Evolutionary conservation across 208 protist species (phyloP).

Genomic region (Trichomonas tenax): DNA sequence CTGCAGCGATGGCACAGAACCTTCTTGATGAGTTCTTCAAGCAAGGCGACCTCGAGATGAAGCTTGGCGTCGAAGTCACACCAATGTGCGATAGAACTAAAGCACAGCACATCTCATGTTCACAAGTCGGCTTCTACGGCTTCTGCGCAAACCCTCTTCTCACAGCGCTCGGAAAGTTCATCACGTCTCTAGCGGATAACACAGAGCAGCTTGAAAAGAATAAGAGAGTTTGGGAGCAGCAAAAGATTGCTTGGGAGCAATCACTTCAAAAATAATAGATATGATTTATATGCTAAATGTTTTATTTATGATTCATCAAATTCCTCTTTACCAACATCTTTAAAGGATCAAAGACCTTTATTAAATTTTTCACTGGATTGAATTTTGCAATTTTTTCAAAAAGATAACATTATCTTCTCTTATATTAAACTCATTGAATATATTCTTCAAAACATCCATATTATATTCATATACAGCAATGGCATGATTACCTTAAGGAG

Average conservation of each 20-base stretch:
- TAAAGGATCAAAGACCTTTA: too few relatives aligned
- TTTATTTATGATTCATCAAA: too few relatives aligned
- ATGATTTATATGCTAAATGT: neutral
- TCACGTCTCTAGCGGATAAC: neutral
- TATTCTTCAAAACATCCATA: too few relatives aligned
- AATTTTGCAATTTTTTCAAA: too few relatives aligned
- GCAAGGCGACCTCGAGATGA: neutral
- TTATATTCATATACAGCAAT: too few relatives aligned
- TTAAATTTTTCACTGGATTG: too few relatives aligned
- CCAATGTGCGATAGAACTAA: conserved; percentile 8
- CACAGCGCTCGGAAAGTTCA: neutral
- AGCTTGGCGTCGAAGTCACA: neutral
- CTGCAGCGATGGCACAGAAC: neutral
- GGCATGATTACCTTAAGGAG: too few relatives aligned
- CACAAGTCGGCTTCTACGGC: neutral
- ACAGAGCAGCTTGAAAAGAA: neutral
- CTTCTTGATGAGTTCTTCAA: neutral
- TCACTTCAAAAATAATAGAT: neutral
- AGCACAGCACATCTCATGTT: neutral
- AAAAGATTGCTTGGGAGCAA: neutral
- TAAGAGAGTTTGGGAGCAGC: neutral
- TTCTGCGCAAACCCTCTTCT: neutral
- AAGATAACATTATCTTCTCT: too few relatives aligned
- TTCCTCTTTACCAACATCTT: too few relatives aligned
- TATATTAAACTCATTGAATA: too few relatives aligned